These are phyloP conservation scores for Alternaria solani DNA, from an alignment of 2,329 filamentous ascomycete species.

Conservation along the genomic window DNA sequence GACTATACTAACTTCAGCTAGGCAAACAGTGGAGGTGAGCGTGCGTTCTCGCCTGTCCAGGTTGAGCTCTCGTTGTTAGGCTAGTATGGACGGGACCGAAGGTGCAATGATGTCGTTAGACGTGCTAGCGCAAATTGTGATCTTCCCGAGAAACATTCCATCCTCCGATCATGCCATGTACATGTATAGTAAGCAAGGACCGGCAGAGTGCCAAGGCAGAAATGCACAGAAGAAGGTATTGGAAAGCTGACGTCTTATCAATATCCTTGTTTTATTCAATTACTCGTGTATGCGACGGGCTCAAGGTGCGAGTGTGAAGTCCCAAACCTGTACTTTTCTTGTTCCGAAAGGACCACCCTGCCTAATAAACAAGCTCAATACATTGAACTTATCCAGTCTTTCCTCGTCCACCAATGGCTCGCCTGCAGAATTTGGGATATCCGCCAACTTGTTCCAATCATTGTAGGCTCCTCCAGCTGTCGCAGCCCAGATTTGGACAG, in stretches of 20 bases:
- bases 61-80: neutral
- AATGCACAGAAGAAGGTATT: neutral
- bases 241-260: neutral
- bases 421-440: conserved; percentile 41
- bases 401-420: conserved; percentile 46
- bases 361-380: conserved; percentile 46
- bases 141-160: conserved; percentile 2
- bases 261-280: neutral
- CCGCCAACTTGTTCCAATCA: conserved; percentile 43
- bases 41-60: conserved; percentile 2
- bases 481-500: conserved; percentile 39
- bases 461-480: conserved; percentile 37
- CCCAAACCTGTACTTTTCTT: conserved; percentile 48
- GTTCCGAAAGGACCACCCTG: conserved; percentile 45
- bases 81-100: neutral
- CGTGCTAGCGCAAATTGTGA: neutral
- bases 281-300: neutral
- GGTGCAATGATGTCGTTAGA: neutral
- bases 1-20: neutral
- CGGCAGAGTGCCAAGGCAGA: neutral
- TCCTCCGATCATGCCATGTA: neutral
- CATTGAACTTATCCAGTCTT: conserved; percentile 30
- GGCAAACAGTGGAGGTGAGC: neutral
- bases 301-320: conserved; percentile 31
- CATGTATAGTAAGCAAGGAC: neutral